phyloP scores from a whole-genome alignment of 2,329 filamentous ascomycete species.

The Clarireedia sp. region DNA sequence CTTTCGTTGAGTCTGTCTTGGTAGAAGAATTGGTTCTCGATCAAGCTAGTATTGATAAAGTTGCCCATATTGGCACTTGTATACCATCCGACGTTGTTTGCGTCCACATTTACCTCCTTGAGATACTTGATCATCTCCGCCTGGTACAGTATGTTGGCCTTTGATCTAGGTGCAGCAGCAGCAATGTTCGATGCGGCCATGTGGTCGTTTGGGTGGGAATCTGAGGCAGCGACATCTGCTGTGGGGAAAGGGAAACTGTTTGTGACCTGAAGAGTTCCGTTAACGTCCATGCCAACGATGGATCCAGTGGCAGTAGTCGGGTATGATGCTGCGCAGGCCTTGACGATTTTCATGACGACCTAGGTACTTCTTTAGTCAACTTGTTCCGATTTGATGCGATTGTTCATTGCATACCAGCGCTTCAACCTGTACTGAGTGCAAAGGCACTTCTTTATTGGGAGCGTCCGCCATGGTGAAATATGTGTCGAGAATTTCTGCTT shows the following conservation, averaged over 20 bases:
- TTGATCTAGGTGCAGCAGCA: slow-evolving; percentile 82
- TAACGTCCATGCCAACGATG: slow-evolving; percentile 86
- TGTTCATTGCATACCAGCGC: slow-evolving; percentile 62
- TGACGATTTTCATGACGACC: slow-evolving; percentile 98
- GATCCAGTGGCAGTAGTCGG: slow-evolving; percentile 84
- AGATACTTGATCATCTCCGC: slow-evolving; percentile 95
- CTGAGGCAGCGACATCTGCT: slow-evolving; percentile 60
- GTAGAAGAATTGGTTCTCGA: slow-evolving; percentile 97
- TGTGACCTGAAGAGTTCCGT: slow-evolving; percentile 76
- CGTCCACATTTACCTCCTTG: slow-evolving; percentile 95
- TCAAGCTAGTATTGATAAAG: slow-evolving; percentile 88
- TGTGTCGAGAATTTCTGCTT: background rate
- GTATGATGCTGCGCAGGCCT: slow-evolving; percentile 82
- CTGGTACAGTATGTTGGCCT: slow-evolving; percentile 82
- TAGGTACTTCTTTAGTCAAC: slow-evolving; percentile 33
- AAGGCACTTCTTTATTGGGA: slow-evolving; percentile 54
- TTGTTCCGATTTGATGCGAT: slow-evolving; percentile 26
- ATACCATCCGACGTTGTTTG: slow-evolving; percentile 98
- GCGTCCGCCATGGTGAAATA: slow-evolving; percentile 47
- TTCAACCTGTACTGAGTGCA: slow-evolving; percentile 88
- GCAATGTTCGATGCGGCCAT: slow-evolving; percentile 62
- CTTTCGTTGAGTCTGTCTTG: slow-evolving; percentile 85
- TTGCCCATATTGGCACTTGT: slow-evolving; percentile 98
- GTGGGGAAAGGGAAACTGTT: slow-evolving; percentile 93
- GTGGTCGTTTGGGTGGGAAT: slow-evolving; percentile 64